Percentiles rank a stretch among this genome's conserved stretches.
phyloP scores from a whole-genome alignment of 2,329 filamentous ascomycete genomes.

The Aspergillus texensis region DNA sequence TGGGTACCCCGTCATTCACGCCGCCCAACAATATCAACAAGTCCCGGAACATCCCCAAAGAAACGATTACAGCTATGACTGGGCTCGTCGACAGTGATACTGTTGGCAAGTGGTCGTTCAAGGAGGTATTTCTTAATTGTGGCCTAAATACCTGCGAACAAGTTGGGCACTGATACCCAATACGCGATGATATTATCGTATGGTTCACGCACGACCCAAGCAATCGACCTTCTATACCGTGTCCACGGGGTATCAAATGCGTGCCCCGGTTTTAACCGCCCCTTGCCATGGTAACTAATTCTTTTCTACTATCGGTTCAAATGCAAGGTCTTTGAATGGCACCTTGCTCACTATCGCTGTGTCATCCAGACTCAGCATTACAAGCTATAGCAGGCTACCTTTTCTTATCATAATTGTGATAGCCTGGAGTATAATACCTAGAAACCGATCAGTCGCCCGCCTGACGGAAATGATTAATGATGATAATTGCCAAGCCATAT shows the following conservation, averaged over 20 bases:
- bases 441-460: not conserved
- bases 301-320: not conserved
- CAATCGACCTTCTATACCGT: not conserved
- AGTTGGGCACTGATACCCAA: too few species aligned
- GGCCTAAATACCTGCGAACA: not conserved
- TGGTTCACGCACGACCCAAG: not conserved
- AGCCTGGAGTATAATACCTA: not conserved
- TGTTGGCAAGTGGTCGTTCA: not conserved
- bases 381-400: not conserved
- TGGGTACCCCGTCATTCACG: conserved; percentile 18
- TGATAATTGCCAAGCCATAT: not conserved
- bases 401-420: not conserved
- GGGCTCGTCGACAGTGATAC: conserved; percentile 21
- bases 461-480: not conserved
- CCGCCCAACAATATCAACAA: conserved; percentile 17
- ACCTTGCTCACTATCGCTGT: not conserved
- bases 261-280: not conserved
- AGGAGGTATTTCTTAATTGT: not conserved
- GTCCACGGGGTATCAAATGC: not conserved
- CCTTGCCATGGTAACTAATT: not conserved
- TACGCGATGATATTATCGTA: not conserved
- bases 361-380: not conserved
- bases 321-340: not conserved
- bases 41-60: conserved; percentile 14
- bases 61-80: conserved; percentile 22